A percentile compares a stretch with the other conserved stretches of the same genome.
phyloP scores from a whole-genome alignment of 306 rosid species.

The Begonia peltatifolia region DNA sequence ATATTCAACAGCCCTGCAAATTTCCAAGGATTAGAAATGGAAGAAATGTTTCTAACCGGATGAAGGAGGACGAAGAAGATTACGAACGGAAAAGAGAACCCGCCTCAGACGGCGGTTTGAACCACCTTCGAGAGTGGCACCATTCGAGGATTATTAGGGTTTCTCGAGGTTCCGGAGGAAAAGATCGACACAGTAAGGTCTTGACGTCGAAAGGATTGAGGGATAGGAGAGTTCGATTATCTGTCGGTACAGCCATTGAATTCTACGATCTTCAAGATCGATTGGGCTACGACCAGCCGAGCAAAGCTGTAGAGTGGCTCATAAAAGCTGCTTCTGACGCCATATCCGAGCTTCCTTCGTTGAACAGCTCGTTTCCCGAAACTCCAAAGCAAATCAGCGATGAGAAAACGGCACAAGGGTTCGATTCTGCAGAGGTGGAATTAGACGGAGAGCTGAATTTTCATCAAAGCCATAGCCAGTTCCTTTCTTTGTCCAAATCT shows the following conservation, averaged over 20 bases:
- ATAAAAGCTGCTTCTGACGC: constrained; percentile 67
- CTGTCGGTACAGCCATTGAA: constrained; percentile 77
- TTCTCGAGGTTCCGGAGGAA: constrained; percentile 85
- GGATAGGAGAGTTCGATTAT: constrained; percentile 78
- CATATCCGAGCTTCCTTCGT: constrained; percentile 65
- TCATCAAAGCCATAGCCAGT: constrained; percentile 29
- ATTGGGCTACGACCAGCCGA: constrained; percentile 79
- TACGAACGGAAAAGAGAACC: constrained; percentile 18
- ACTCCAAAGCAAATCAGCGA: constrained; percentile 60
- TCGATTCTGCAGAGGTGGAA: constrained; percentile 19
- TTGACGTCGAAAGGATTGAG: constrained; percentile 84
- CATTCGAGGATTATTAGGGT: constrained; percentile 80
- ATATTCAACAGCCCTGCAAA: constrained; percentile 53
- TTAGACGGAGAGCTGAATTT: constrained; percentile 8
- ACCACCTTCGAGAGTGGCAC: constrained; percentile 54
- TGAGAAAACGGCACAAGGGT: constrained; percentile 32
- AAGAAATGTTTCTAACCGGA: constrained; percentile 11
- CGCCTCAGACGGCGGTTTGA: constrained; percentile 8
- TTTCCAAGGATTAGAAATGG: constrained; percentile 58
- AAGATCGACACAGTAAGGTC: constrained; percentile 91
- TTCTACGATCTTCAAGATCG: constrained; percentile 96
- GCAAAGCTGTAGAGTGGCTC: constrained; percentile 92
- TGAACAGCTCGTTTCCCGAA: constrained; percentile 40
- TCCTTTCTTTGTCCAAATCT: constrained; percentile 56
- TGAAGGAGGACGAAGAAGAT: constrained; percentile 26